Conservation (phyloP, 2,329 filamentous ascomycete genomes). For the Gnomoniopsis smithogilvyi region DNA sequence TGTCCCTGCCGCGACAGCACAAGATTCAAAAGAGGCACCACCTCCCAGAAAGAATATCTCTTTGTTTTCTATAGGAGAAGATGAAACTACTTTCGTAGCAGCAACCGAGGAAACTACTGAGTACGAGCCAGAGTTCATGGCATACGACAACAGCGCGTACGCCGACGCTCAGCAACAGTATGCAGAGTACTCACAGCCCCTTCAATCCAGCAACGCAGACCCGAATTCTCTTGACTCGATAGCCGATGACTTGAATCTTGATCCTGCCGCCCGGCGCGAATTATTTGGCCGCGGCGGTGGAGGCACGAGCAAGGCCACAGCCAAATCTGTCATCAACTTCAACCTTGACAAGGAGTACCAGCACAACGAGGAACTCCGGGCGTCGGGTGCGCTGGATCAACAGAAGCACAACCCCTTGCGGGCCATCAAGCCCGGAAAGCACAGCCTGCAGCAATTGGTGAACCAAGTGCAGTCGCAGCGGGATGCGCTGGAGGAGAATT, state of each 20-base stretch:
- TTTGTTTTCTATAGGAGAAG: constrained; percentile 64
- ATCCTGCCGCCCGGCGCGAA: constrained; percentile 72
- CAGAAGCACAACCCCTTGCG: constrained; percentile 80
- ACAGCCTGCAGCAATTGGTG: constrained; percentile 84
- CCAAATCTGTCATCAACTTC: constrained; percentile 75
- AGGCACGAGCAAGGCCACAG: constrained; percentile 36
- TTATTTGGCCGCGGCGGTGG: constrained; percentile 71
- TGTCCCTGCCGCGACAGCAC: constrained; percentile 6
- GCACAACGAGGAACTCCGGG: constrained; percentile 74
- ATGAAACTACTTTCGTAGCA: constrained; percentile 25
- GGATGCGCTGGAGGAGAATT: constrained; percentile 88
- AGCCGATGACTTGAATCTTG: constrained; percentile 75
- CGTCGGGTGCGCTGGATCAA: constrained; percentile 66
- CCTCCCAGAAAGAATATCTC: constrained; percentile 55
- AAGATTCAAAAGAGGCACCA: constrained; percentile 17
- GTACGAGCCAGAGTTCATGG: constrained; percentile 33
- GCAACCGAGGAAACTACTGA: constrained; percentile 20
- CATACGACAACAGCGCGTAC: constrained; percentile 30
- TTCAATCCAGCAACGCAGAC: neutral
- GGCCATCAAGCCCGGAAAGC: constrained; percentile 80
- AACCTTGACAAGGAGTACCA: constrained; percentile 86
- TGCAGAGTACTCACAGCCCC: constrained; percentile 15
- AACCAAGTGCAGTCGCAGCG: constrained; percentile 77
- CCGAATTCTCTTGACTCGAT: constrained; percentile 64
- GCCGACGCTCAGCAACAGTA: constrained; percentile 21